Evolutionary conservation across 371 early-diverging fungal genomes (phyloP), one percentile per base, ranked within the genome.

Genomic region (Mucor velutinosus): DNA sequence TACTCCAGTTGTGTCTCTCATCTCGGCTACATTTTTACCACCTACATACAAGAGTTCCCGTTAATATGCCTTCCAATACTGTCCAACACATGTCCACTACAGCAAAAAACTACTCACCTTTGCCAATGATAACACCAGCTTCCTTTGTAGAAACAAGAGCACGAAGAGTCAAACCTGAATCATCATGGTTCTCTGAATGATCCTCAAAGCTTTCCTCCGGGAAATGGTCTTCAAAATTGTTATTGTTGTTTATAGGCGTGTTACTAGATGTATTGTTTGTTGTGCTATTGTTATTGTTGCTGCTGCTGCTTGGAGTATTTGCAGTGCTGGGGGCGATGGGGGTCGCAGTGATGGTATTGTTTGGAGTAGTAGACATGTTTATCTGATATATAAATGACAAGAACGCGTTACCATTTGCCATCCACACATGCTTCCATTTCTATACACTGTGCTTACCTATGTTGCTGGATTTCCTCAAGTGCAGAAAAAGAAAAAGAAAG

Each of bases 101-200:
- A 14, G 12, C 14, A 14, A 37, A 1, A 30, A 8, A 35, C 7
- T 33, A 37, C 37, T 14, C 14, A 37, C 83, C 82, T 84, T 93
- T 94, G 59, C 98, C 98, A 72, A 97, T 97, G 64, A 97, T 91
- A 37, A 95, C 90, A 70, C 93, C 97, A 29, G 98, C 97, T 75
- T 97, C 97, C 78, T 93, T 94, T 73, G 95, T 92, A 29, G 92
- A 86, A 19, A 95, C 92, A 17, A 95, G 83, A 17, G 94, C 91
- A 51, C 96, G 92, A 67, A 95, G 80, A 14, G 92, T 91, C 7
- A 45, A n/a, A 19, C 45, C 45, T 19, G 45, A 45, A 45, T 45
- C 45, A 45, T 45, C 45, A 19, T 45, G 17, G 19, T 19, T 45
- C 14, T 37, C 37, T 19, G 45, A 45, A 19, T 45, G n/a, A n/a